Evolutionary conservation across 768 basidiomycete genomes (phyloP).

Genomic region (Psilocybe cyanescens): DNA sequence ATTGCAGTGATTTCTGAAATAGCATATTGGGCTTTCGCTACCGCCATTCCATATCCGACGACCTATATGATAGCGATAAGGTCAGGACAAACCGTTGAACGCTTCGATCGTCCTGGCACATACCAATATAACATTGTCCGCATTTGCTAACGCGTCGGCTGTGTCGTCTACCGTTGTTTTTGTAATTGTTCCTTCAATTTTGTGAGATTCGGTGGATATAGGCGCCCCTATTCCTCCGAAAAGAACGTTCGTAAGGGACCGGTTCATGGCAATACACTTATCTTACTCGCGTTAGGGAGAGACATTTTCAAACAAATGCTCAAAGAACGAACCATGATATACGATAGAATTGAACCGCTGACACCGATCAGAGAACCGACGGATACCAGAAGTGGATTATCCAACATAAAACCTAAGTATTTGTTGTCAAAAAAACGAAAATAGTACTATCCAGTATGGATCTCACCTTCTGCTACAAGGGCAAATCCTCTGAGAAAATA

Average conservation of each 20-base stretch:
- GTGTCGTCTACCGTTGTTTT: conserved; percentile 82
- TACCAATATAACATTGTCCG: conserved; percentile 85
- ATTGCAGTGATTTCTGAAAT: conserved; percentile 76
- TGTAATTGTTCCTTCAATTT: conserved; percentile 84
- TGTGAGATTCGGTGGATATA: conserved; percentile 57
- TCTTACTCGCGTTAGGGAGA: background rate
- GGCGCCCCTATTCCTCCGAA: conserved; percentile 82
- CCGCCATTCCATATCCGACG: conserved; percentile 91
- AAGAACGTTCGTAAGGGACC: conserved; percentile 81
- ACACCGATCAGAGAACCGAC: conserved; percentile 89
- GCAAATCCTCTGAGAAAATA: conserved; percentile 65
- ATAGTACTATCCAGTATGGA: background rate
- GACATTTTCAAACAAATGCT: background rate
- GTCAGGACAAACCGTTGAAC: background rate
- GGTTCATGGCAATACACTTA: conserved; percentile 92
- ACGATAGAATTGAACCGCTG: conserved; percentile 88
- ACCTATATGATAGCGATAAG: conserved; percentile 43
- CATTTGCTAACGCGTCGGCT: conserved; percentile 74
- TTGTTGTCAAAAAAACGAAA: background rate
- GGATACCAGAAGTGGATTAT: conserved; percentile 82
- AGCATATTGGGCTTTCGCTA: conserved; percentile 87
- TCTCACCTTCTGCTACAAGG: conserved; percentile 80
- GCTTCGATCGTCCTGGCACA: conserved; percentile 6
- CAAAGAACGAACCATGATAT: conserved; percentile 75
- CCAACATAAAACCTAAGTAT: conserved; percentile 78